These are phyloP conservation scores for Myriosclerotinia scirpicola DNA, from an alignment of 2,329 filamentous ascomycete genomes.

Conservation along the genomic window DNA sequence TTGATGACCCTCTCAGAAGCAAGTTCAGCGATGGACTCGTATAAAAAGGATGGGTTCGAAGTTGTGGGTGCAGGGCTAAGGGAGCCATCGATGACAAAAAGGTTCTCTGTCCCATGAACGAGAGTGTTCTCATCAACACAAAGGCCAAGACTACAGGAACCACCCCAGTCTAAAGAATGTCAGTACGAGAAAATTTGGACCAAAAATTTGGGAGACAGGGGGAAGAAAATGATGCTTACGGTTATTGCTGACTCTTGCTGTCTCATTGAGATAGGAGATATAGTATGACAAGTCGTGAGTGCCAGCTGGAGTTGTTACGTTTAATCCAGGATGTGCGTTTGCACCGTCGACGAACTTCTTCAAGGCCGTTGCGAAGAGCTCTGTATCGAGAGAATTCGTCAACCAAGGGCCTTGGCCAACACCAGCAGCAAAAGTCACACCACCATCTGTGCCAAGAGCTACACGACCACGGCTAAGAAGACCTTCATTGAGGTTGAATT, in stretches of 20 bases:
- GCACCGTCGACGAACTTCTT: neutral
- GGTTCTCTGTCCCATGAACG: neutral
- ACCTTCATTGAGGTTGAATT: constrained; percentile 14
- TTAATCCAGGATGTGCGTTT: constrained; percentile 2
- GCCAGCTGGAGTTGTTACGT: constrained; percentile 6
- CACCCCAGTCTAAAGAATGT: constrained; percentile 15
- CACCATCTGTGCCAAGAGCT: neutral
- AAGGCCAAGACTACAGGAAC: constrained; percentile 11
- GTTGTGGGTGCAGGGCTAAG: constrained; percentile 15
- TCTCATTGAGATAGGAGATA: neutral
- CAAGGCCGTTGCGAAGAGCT: constrained; percentile 11
- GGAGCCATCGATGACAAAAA: constrained; percentile 10
- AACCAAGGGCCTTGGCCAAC: constrained; percentile 14
- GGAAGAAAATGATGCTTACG: constrained; percentile 1
- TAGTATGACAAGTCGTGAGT: constrained; percentile 9
- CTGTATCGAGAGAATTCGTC: constrained; percentile 1
- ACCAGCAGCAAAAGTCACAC: neutral
- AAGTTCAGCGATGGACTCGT: constrained; percentile 6
- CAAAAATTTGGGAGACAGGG: neutral
- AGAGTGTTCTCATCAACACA: neutral
- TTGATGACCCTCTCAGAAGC: constrained; percentile 1
- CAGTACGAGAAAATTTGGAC: neutral
- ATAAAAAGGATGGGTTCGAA: constrained; percentile 5
- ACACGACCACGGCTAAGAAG: constrained; percentile 11
- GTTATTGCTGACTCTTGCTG: neutral